These are phyloP conservation scores for Cutaneotrichosporon sp. DNA, from an alignment of 1,284 basidiomycete species.

Conservation along the genomic window DNA sequence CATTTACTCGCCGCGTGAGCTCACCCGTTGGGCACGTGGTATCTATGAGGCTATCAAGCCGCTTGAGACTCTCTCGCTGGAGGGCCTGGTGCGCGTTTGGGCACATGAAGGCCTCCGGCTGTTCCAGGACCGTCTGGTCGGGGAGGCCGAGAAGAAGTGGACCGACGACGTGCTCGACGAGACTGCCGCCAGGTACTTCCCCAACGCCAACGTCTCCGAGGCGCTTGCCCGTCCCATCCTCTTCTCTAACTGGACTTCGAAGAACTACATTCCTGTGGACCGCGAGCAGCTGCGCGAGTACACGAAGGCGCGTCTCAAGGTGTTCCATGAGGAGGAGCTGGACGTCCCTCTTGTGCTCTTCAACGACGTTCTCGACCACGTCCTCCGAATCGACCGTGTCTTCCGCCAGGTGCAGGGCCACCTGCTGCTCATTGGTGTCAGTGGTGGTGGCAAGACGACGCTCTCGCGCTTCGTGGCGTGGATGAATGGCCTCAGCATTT, in stretches of 20 bases:
- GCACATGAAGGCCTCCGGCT: slow-evolving; percentile 95
- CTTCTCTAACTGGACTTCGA: slow-evolving; percentile 99
- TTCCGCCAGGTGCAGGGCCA: slow-evolving; percentile 98
- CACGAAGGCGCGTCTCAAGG: slow-evolving; percentile 87
- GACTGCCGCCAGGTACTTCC: slow-evolving; percentile 85
- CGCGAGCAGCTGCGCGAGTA: slow-evolving; percentile 90
- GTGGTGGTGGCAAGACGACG: slow-evolving; percentile 97
- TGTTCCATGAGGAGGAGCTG: slow-evolving; percentile 96
- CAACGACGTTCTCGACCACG: slow-evolving; percentile 97
- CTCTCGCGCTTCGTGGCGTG: slow-evolving; percentile 97
- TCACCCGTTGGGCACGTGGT: slow-evolving; percentile 96
- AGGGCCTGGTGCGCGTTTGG: slow-evolving; percentile 96
- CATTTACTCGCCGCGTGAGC: slow-evolving; percentile 97
- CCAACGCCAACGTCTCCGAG: slow-evolving; percentile 77
- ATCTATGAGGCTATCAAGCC: slow-evolving; percentile 95
- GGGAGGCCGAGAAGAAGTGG: slow-evolving; percentile 86
- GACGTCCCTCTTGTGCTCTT: slow-evolving; percentile 98
- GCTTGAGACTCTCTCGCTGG: slow-evolving; percentile 80
- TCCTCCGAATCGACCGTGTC: slow-evolving; percentile 95
- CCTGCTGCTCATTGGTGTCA: slow-evolving; percentile 91
- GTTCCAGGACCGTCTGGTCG: slow-evolving; percentile 95
- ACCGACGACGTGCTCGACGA: slow-evolving; percentile 87
- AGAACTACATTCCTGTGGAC: slow-evolving; percentile 91
- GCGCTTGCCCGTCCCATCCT: slow-evolving; percentile 84
- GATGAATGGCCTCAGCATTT: slow-evolving; percentile 98